Evolutionary conservation across 164 flowering plant genomes (phyloP).

Genomic region (Houttuynia cordata): DNA sequence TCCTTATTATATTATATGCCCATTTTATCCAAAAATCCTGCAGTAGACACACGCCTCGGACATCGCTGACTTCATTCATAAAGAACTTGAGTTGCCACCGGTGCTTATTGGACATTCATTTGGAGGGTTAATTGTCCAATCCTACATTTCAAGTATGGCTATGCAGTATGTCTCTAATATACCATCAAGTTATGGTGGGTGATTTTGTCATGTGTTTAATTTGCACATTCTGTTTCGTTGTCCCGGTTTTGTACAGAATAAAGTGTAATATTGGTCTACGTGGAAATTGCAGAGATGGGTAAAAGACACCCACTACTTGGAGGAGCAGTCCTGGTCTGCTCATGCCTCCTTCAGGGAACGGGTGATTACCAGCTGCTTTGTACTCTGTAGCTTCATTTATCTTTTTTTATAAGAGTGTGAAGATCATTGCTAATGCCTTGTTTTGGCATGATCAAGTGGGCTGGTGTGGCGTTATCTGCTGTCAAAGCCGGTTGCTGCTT

Average conservation of each 20-base stretch:
- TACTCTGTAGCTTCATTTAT: neutral
- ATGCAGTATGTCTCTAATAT: conserved; percentile 22
- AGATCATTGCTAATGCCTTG: conserved; percentile 4
- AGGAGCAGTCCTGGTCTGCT: conserved; percentile 78
- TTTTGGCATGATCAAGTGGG: conserved; percentile 37
- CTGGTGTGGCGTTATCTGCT: conserved; percentile 78
- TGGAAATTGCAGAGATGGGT: neutral
- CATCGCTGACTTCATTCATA: conserved; percentile 60
- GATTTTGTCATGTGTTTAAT: too few relatives aligned
- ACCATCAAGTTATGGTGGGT: neutral
- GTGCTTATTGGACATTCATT: conserved; percentile 84
- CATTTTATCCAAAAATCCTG: conserved; percentile 14
- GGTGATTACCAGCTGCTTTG: conserved; percentile 24
- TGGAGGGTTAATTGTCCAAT: conserved; percentile 87
- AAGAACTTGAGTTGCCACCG: conserved; percentile 40
- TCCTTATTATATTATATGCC: too few relatives aligned
- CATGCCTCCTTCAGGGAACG: conserved; percentile 94
- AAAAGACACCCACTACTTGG: neutral
- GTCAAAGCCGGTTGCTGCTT: conserved; percentile 79
- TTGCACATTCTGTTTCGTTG: neutral
- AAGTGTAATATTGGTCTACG: neutral
- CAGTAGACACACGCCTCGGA: conserved; percentile 93
- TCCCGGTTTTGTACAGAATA: neutral
- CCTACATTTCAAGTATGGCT: conserved; percentile 41
- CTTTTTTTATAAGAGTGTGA: conserved; percentile 1